Conservation (phyloP, 495 filamentous ascomycete species). For the Aspergillus cavernicola region DNA sequence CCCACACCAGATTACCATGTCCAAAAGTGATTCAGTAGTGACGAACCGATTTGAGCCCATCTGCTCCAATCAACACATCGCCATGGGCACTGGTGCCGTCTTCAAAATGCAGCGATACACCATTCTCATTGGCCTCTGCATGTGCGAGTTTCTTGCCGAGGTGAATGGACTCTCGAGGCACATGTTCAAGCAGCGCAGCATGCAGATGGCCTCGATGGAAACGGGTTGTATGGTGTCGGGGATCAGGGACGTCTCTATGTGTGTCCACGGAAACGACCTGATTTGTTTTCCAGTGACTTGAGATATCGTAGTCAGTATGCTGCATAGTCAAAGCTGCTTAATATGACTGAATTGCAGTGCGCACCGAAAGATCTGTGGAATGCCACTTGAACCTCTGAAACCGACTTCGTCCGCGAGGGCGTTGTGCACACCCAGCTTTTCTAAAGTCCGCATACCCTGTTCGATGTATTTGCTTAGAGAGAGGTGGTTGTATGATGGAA, state of each 20-base stretch:
- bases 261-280: slow-evolving; percentile 41
- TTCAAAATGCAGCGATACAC: slow-evolving; percentile 26
- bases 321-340: neutral
- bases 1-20: neutral
- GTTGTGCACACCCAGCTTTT: slow-evolving; percentile 40
- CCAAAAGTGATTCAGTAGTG: too few relatives aligned
- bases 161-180: slow-evolving; percentile 30
- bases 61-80: slow-evolving; percentile 32
- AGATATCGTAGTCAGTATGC: neutral
- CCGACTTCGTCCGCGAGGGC: slow-evolving; percentile 38
- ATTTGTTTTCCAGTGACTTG: slow-evolving; percentile 40
- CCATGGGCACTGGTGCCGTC: slow-evolving; percentile 29
- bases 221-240: slow-evolving; percentile 42
- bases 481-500: neutral
- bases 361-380: slow-evolving; percentile 34
- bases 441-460: slow-evolving; percentile 45
- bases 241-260: slow-evolving; percentile 31
- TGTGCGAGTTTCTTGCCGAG: slow-evolving; percentile 18
- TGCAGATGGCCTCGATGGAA: slow-evolving; percentile 48
- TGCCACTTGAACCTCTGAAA: slow-evolving; percentile 37
- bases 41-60: slow-evolving; percentile 35
- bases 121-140: slow-evolving; percentile 16
- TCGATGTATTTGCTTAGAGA: neutral
- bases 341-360: neutral
- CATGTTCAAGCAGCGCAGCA: slow-evolving; percentile 38